Evolutionary conservation across 345 rosid genomes (phyloP).

Genomic region (Euphorbia pulcherrima): DNA sequence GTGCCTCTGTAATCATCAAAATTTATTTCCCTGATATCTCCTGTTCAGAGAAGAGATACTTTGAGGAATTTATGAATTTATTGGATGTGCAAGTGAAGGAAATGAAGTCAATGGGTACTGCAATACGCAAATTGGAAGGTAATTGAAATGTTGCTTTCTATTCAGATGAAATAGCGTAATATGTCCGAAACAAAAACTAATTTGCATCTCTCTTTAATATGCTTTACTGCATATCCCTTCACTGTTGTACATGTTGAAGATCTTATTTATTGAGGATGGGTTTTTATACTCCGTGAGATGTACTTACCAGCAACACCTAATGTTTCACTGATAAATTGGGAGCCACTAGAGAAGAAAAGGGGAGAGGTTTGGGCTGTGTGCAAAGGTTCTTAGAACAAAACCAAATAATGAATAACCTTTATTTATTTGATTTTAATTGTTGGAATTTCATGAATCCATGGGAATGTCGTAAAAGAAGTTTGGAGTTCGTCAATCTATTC

Average conservation of each 20-base stretch:
- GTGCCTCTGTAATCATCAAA: constrained; percentile 5
- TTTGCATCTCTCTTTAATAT: background rate
- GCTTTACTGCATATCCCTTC: background rate
- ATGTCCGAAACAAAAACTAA: constrained; percentile 1
- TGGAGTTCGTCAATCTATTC: background rate
- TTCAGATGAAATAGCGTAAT: constrained; percentile 6
- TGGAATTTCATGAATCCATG: constrained; percentile 1
- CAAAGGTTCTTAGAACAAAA: background rate
- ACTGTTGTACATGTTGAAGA: background rate
- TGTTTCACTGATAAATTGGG: background rate
- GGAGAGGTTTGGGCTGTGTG: background rate
- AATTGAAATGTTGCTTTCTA: constrained; percentile 15
- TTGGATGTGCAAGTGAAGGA: constrained; percentile 75
- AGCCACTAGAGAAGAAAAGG: background rate
- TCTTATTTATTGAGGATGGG: background rate
- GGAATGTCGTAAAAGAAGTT: background rate
- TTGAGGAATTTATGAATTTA: constrained; percentile 55
- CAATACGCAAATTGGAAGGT: constrained; percentile 73
- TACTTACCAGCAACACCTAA: background rate
- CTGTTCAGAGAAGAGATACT: constrained; percentile 59
- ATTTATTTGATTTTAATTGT: background rate
- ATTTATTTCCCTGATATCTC: constrained; percentile 14
- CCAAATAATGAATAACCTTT: background rate
- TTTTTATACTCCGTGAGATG: background rate
- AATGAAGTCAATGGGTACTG: constrained; percentile 70